Conservation (phyloP, 1,284 basidiomycete species). For the Coriolopsis trogii region DNA sequence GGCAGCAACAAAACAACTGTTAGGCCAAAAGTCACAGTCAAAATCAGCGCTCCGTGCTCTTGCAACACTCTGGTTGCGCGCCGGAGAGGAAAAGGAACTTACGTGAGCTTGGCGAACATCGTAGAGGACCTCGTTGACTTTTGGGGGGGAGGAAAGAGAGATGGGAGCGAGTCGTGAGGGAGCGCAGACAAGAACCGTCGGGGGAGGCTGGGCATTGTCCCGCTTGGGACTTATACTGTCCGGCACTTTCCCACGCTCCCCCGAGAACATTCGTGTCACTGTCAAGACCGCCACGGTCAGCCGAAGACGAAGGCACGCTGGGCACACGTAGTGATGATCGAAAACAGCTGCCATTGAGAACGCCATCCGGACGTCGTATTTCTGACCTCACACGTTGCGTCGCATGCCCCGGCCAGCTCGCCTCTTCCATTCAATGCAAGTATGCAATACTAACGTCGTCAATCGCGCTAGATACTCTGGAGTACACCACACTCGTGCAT, state of each 20-base stretch:
- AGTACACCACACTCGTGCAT: no score
- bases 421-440: background rate
- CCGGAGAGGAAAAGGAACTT: slow-evolving; percentile 1
- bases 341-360: no score
- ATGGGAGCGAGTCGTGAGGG: background rate
- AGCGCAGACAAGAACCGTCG: slow-evolving; percentile 14
- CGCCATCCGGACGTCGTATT: no score
- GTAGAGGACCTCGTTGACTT: slow-evolving; percentile 22
- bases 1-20: slow-evolving; percentile 44
- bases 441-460: no score
- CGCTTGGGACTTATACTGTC: slow-evolving; percentile 8
- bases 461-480: no score
- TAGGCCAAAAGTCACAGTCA: background rate
- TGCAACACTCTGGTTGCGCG: background rate
- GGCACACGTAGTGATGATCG: no score
- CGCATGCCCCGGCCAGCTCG: no score
- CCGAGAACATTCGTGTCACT: slow-evolving; percentile 15
- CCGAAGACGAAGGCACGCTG: no score
- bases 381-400: no score
- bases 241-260: slow-evolving; percentile 16
- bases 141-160: slow-evolving; percentile 6
- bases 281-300: background rate
- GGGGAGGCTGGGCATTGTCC: background rate
- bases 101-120: slow-evolving; percentile 45
- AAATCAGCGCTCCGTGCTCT: no score